Evolutionary conservation across 1,284 basidiomycete genomes (phyloP).

Genomic region (Trametes hirsuta): DNA sequence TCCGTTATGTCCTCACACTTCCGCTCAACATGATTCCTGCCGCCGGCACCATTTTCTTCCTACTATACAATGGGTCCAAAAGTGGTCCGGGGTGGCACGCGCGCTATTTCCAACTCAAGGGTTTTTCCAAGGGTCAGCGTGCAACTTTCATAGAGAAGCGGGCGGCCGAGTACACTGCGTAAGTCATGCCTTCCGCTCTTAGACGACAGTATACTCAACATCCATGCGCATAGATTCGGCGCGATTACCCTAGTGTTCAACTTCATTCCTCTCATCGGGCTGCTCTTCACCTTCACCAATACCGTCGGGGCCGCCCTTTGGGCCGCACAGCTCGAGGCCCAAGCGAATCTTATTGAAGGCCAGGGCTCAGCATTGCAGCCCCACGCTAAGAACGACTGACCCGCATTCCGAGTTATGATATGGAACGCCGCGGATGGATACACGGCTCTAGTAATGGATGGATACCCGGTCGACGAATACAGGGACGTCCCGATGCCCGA

Average conservation of each 20-base stretch:
- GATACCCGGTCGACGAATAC: too few relatives aligned
- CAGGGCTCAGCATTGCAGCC: neutral
- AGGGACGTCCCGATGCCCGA: too few relatives aligned
- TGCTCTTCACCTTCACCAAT: conserved; percentile 56
- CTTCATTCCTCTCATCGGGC: conserved; percentile 62
- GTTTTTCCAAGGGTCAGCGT: conserved; percentile 47
- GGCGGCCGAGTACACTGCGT: conserved; percentile 49
- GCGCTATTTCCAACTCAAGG: conserved; percentile 74
- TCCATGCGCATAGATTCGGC: conserved; percentile 51
- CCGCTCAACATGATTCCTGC: conserved; percentile 71
- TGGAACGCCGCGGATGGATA: neutral
- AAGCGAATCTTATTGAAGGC: conserved; percentile 30
- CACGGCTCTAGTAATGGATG: neutral
- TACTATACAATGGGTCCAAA: conserved; percentile 49
- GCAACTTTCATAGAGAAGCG: conserved; percentile 57
- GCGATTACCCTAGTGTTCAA: conserved; percentile 60
- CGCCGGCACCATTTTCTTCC: conserved; percentile 67
- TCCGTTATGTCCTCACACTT: conserved; percentile 53
- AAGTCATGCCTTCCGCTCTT: conserved; percentile 25
- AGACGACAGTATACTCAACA: neutral
- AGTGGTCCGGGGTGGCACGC: conserved; percentile 62
- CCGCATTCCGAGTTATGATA: neutral
- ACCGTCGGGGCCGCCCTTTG: conserved; percentile 74
- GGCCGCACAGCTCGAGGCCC: conserved; percentile 64
- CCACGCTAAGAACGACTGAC: conserved; percentile 2